Conservation (phyloP, 441 rosid genomes). For the Pelargonium citronellum region DNA sequence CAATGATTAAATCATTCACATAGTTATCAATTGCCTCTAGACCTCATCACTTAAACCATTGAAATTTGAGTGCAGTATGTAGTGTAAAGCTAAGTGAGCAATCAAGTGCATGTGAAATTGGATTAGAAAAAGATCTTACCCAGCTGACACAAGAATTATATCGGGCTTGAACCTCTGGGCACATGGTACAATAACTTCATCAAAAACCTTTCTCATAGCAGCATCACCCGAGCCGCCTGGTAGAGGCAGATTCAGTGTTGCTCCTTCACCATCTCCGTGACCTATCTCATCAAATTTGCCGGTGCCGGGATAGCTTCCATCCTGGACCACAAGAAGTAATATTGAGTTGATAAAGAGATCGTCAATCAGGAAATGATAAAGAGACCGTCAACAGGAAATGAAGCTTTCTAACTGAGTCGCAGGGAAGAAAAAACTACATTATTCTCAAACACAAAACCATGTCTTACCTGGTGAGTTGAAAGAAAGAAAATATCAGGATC, state of each 20-base stretch:
- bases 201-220: constrained; percentile 77
- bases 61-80: not conserved
- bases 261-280: constrained; percentile 77
- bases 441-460: not conserved
- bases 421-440: not conserved
- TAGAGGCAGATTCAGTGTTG: constrained; percentile 76
- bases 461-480: constrained; percentile 82
- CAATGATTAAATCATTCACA: not conserved
- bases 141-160: constrained; percentile 86
- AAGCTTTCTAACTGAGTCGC: not conserved
- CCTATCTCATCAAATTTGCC: constrained; percentile 77
- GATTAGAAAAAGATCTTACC: constrained; percentile 39
- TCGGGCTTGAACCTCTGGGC: constrained; percentile 89
- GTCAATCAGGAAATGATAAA: not conserved
- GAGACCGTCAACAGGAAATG: not conserved
- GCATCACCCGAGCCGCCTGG: constrained; percentile 92
- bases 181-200: constrained; percentile 82
- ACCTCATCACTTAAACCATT: not conserved
- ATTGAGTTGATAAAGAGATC: constrained; percentile 8
- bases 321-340: constrained; percentile 32
- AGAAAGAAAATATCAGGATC: constrained; percentile 91
- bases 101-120: not conserved
- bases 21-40: not conserved
- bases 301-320: constrained; percentile 93
- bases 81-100: not conserved